Conservation (phyloP, 306 rosid genomes). For the Begonia peltatifolia region DNA sequence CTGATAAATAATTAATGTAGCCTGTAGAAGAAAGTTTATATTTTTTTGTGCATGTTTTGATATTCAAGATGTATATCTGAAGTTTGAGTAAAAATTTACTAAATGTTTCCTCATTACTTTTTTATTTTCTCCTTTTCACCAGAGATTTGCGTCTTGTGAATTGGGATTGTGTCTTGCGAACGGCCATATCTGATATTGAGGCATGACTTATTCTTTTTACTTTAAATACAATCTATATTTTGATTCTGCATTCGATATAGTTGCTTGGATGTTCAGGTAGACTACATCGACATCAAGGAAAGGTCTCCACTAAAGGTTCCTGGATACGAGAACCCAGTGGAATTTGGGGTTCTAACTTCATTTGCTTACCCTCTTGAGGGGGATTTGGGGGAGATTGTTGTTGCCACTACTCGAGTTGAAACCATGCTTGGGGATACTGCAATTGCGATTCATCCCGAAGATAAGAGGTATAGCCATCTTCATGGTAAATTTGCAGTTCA, state of each 20-base stretch:
- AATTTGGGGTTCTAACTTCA: conserved; percentile 78
- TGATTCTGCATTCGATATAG: conserved; percentile 6
- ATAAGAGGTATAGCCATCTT: conserved; percentile 50
- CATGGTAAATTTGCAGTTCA: conserved; percentile 84
- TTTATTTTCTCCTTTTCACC: conserved; percentile 12
- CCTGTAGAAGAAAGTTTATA: too few species aligned
- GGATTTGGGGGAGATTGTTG: conserved; percentile 73
- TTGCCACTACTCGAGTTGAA: conserved; percentile 90
- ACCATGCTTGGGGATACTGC: conserved; percentile 99
- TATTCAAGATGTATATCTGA: too few species aligned
- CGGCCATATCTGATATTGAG: conserved; percentile 96
- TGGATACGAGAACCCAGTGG: conserved; percentile 67
- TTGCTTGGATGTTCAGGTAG: conserved; percentile 49
- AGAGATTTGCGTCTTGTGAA: conserved; percentile 89
- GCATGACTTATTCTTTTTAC: conserved; percentile 20
- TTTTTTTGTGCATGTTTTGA: too few species aligned
- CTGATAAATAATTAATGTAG: too few species aligned
- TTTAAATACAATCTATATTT: not conserved
- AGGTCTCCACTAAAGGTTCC: conserved; percentile 58
- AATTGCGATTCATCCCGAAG: conserved; percentile 74
- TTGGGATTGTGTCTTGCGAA: conserved; percentile 85
- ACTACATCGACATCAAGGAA: conserved; percentile 70
- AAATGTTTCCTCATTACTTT: not conserved
- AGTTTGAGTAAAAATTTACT: too few species aligned
- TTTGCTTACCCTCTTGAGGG: conserved; percentile 84